Base-by-base conservation (phyloP, 306 rosid species). In the Inga laurina region DNA sequence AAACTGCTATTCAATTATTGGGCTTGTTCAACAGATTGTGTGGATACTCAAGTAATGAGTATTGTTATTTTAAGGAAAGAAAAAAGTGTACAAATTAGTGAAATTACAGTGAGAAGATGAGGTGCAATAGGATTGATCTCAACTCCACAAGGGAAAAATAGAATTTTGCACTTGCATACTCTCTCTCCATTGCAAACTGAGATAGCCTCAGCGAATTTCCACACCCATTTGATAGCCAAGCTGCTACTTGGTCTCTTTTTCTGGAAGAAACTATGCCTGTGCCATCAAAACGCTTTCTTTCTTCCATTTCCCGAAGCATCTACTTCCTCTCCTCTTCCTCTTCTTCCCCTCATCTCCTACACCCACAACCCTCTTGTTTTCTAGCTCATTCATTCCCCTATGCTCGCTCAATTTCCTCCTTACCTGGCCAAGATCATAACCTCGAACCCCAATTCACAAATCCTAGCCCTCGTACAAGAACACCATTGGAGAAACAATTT, bases 401-500 rank as follows among this genome's bases (percentile, higher is more conserved):
- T 78, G 44, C 70, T 51, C 86, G 78, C 22, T 34, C 74, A 9
- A 5, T 72, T 27, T 86, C 90, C 69, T 74, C 91, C 71, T 41
- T 81, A 0, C 70, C 72, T 75, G 0, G 67, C 27, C 81, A 19
- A 75, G 56, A 54, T 74, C 71, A 45, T 76, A 73, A 61, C 72
- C 77, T 77, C 18, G 37, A 49, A 64, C 34, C 79, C 72, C 76
- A 41, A 45, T 8, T n/a, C 52, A 21, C 51, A 65, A 79, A 62
- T 76, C 75, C 86, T 34, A 71, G 16, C 64, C 83, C 84, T 67
- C 79, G 80, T 27, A 65, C 94, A 84, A 84, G 81, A 88, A 93
- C 98, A 87, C 99, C 98, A 1, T 84, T 87, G 10, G 92, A 96
- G 82, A 91, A 84, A 64, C 94, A 91, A 45, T 93, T 96, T 84